Evolutionary conservation across 345 rosid genomes (phyloP).

Genomic region (Eucalyptus tenuipes): DNA sequence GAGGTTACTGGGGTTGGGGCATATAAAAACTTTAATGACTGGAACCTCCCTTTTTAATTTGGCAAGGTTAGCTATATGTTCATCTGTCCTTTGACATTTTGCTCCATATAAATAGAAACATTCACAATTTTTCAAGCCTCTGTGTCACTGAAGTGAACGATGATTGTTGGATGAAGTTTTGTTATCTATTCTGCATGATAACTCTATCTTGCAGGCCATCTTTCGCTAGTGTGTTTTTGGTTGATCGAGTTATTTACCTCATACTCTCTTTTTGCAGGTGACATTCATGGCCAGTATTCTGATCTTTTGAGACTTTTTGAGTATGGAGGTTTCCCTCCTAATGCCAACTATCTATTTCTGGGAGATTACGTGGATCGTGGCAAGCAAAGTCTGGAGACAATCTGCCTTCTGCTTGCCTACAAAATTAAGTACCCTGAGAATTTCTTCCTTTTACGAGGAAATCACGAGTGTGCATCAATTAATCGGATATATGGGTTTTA

Average conservation of each 20-base stretch:
- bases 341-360: conserved; percentile 70
- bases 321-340: conserved; percentile 87
- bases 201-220: neutral
- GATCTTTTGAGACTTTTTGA: conserved; percentile 88
- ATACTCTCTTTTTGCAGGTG: conserved; percentile 34
- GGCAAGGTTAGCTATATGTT: neutral
- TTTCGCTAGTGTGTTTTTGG: neutral
- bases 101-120: neutral
- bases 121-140: neutral
- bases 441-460: conserved; percentile 77
- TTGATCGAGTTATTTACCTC: neutral
- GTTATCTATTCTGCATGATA: neutral
- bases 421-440: conserved; percentile 86
- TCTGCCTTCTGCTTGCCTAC: conserved; percentile 85
- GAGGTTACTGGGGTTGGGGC: neutral
- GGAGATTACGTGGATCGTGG: conserved; percentile 98
- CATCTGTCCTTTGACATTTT: neutral
- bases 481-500: conserved; percentile 89
- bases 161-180: neutral
- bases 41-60: neutral
- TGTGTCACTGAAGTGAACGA: neutral
- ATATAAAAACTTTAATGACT: neutral
- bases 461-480: conserved; percentile 84
- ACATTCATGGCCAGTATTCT: conserved; percentile 81
- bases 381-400: conserved; percentile 92